Percentiles rank a stretch among this genome's conserved stretches.
These are phyloP conservation scores for Barbarea vulgaris DNA, from an alignment of 345 rosid genomes.

Conservation along the genomic window DNA sequence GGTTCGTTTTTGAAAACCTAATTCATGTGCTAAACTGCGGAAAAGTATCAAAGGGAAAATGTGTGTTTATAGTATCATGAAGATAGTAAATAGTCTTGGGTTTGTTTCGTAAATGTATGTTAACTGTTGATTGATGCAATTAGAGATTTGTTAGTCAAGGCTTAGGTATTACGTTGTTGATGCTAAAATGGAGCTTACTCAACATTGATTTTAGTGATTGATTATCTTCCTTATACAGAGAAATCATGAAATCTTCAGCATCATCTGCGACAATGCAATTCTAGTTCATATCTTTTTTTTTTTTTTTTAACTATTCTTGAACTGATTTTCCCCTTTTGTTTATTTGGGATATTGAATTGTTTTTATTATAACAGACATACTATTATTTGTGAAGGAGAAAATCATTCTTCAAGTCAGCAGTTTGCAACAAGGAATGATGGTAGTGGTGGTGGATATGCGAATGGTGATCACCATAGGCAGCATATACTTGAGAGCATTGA, in stretches of 20 bases:
- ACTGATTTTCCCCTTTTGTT: not conserved
- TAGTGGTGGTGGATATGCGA: constrained; percentile 39
- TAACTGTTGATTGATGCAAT: not conserved
- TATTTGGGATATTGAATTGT: constrained; percentile 5
- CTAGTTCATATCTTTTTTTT: not conserved
- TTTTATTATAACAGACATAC: not conserved
- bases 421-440: constrained; percentile 48
- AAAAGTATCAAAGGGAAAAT: not conserved
- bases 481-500: constrained; percentile 36
- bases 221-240: not conserved
- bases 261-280: not conserved
- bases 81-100: not conserved
- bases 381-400: constrained; percentile 46
- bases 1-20: constrained; percentile 46
- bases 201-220: not conserved
- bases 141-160: not conserved
- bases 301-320: not conserved
- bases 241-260: not conserved
- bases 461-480: constrained; percentile 35
- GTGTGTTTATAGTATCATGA: not conserved
- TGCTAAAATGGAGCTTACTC: not conserved
- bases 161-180: not conserved
- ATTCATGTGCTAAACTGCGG: not conserved
- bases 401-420: constrained; percentile 41
- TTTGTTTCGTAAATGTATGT: not conserved